Evolutionary conservation across 2,329 filamentous ascomycete genomes (phyloP), one percentile per base, ranked within the genome.

Genomic region (Fusarium verrucosum): DNA sequence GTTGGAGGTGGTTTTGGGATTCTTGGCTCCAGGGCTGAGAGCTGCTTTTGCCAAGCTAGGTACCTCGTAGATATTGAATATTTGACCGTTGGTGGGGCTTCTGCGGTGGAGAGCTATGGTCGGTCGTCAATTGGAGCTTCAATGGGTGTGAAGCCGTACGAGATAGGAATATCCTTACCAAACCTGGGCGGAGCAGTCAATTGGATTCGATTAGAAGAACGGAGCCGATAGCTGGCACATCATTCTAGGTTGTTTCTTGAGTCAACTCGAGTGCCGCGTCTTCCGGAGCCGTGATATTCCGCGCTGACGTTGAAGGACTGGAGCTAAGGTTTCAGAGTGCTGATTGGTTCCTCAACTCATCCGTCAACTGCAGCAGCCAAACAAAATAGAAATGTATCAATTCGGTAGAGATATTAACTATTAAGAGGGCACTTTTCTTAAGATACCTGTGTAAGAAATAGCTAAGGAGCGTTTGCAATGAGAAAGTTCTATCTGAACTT

Each of bases 211-310:
- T 26, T 35, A 32, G 11, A 23, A 19, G 25, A 19, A 14, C 10
- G 7, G 19, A 28, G 13, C 26, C 20, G 50, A 42, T 17, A 38
- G n/a, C 16, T 19, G 52, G 33, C 30, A 16, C 22, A 20, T 45
- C 45, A 36, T 44, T 45, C 26, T 30, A 26, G 17, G 30, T 40
- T 20, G 26, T 42, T 57, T 30, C 43, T 42, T 26, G 23, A 44
- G 25, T 19, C 37, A 40, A 38, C 16, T 45, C 17, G 25, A 49
- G 43, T 65, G 47, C 65, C 64, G 64, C 62, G 53, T 42, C 47
- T 51, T 65, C 64, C 65, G 64, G 65, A 53, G 41, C 65, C 49
- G 64, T 35, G 56, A 67, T 68, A 37, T 68, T 67, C 65, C 65
- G 65, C 44, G 50, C 64, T 68, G 60, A 54, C 55, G 38, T 57